phyloP scores from a whole-genome alignment of 2,329 filamentous ascomycete genomes.

The Diaporthe aspalathi region DNA sequence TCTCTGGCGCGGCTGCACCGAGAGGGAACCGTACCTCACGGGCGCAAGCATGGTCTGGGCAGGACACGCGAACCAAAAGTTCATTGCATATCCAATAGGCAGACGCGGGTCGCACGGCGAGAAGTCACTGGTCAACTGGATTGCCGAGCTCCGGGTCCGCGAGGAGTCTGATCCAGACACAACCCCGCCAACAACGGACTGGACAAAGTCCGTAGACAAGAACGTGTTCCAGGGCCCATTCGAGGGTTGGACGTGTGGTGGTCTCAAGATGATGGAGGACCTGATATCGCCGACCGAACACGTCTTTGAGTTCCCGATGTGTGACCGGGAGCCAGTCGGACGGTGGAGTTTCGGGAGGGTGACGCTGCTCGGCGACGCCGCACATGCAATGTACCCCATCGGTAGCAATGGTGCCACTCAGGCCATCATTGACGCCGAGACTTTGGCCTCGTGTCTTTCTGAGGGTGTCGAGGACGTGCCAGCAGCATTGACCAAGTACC shows the following conservation, averaged over 20 bases:
- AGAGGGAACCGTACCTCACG: conserved; percentile 55
- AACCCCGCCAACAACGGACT: conserved; percentile 57
- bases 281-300: conserved; percentile 55
- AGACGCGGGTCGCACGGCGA: conserved; percentile 49
- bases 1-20: conserved; percentile 57
- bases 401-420: conserved; percentile 57
- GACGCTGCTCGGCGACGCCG: conserved; percentile 55
- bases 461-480: conserved; percentile 42
- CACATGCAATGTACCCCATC: conserved; percentile 55
- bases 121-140: conserved; percentile 58
- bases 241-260: conserved; percentile 55
- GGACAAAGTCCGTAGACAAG: conserved; percentile 56
- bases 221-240: conserved; percentile 54
- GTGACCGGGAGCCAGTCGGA: conserved; percentile 53
- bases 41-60: conserved; percentile 58
- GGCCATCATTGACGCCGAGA: conserved; percentile 57
- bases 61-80: conserved; percentile 59
- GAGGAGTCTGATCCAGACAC: conserved; percentile 54
- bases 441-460: conserved; percentile 46
- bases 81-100: conserved; percentile 59
- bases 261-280: conserved; percentile 53
- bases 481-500: conserved; percentile 51
- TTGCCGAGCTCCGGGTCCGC: conserved; percentile 56
- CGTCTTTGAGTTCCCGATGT: conserved; percentile 60
- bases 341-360: conserved; percentile 52